These are phyloP conservation scores for Arachnopeziza araneosa DNA, from an alignment of 2,329 filamentous ascomycete species.

Conservation along the genomic window DNA sequence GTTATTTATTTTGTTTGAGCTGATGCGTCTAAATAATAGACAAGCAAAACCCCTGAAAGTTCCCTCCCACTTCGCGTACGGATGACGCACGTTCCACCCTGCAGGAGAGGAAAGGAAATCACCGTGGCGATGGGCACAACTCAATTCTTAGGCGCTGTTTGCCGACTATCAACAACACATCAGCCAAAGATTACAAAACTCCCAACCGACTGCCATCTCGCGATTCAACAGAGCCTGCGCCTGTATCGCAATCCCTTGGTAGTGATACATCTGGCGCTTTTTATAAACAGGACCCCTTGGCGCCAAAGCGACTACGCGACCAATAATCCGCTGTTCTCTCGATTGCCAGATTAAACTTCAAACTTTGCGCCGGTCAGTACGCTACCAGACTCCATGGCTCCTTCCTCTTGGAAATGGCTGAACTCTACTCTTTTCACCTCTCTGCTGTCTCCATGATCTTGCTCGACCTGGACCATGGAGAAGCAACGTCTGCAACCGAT, in stretches of 20 bases:
- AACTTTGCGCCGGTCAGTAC: constrained; percentile 20
- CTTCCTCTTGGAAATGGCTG: neutral
- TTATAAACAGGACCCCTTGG: neutral
- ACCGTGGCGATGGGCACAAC: constrained; percentile 17
- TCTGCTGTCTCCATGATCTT: neutral
- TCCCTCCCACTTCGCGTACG: neutral
- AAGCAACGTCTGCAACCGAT: neutral
- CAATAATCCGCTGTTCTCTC: neutral
- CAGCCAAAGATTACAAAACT: neutral
- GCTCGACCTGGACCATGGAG: constrained; percentile 11
- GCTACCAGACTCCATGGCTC: constrained; percentile 4
- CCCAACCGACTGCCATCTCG: neutral
- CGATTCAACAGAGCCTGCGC: neutral
- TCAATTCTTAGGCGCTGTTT: constrained; percentile 6
- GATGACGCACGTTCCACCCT: neutral
- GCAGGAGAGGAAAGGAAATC: constrained; percentile 14
- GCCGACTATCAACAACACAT: constrained; percentile 21
- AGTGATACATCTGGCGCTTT: neutral
- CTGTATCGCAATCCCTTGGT: neutral
- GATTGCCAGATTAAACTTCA: constrained; percentile 4
- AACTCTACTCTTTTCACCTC: neutral
- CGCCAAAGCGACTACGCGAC: neutral
- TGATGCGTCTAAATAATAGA: neutral
- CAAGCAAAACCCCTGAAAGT: neutral
- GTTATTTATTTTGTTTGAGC: neutral